phyloP scores from a whole-genome alignment of 805 yeast species.

The Kuraishia borneana region DNA sequence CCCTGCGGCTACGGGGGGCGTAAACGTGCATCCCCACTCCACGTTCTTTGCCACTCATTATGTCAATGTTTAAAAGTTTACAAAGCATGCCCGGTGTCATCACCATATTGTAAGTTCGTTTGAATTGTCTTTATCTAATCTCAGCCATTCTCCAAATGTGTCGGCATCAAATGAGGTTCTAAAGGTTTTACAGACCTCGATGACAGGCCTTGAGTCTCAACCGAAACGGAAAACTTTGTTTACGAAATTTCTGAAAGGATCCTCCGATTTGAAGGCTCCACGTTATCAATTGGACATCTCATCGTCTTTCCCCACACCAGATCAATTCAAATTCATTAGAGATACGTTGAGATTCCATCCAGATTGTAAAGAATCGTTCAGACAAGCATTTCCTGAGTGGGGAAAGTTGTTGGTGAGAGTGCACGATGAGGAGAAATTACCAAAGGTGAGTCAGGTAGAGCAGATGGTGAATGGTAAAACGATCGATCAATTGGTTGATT shows the following conservation, averaged over 20 bases:
- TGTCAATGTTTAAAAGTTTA: conserved; percentile 38
- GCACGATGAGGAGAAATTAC: conserved; percentile 7
- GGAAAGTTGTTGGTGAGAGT: conserved; percentile 7
- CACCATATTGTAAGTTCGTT: conserved; percentile 26
- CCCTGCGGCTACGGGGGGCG: too few species aligned
- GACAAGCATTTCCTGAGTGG: conserved; percentile 16
- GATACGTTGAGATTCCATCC: conserved; percentile 15
- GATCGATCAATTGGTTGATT: conserved; percentile 9
- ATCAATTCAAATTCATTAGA: conserved; percentile 19
- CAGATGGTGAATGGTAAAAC: conserved; percentile 6
- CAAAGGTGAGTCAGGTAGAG: conserved; percentile 6
- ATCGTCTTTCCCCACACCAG: conserved; percentile 13
- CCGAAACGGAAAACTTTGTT: neutral
- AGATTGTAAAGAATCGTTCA: conserved; percentile 15
- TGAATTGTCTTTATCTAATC: neutral
- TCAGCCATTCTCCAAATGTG: conserved; percentile 15
- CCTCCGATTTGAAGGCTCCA: neutral
- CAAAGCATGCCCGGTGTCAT: conserved; percentile 33
- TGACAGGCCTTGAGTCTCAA: conserved; percentile 1
- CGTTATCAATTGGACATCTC: conserved; percentile 1
- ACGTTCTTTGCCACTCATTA: conserved; percentile 5
- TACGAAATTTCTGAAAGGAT: neutral
- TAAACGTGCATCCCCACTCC: neutral
- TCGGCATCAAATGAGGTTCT: conserved; percentile 9
- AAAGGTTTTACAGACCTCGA: conserved; percentile 5